Evolutionary conservation across 2,329 filamentous ascomycete species (phyloP), one percentile per base, ranked within the genome.

Genomic region (Claviceps humidiphila): DNA sequence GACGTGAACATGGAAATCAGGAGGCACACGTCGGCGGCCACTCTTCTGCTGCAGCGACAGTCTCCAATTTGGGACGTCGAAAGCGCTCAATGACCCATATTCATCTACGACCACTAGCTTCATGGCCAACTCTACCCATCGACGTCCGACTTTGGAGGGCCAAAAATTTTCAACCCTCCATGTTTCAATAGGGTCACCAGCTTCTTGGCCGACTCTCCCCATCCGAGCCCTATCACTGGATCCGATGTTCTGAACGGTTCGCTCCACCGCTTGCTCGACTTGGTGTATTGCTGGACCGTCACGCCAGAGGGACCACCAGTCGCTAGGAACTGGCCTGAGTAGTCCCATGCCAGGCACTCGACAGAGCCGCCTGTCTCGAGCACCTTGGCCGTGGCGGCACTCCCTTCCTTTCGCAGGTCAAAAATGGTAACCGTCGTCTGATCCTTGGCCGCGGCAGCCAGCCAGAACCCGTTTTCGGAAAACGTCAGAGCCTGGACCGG

Each of bases 381-480:
- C n/a, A 85, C 80, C 75, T 95, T 95, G 64, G 84, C 82, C 61
- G 82, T 78, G 5, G 84, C 83, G 17, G 85, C 84, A 59, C 88
- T 89, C 55, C 91, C 85, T 59, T 95, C 82, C 70, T 95, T 96
- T 60, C 93, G 84, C 55, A 98, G 76, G 67, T 97, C 91, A 75
- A 94, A 97, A 51, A 97, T 81, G 9, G 87, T 87, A 40, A 95
- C 84, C 24, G 76, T 84, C 22, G 82, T 86, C 58, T 89, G 87
- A 34, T 82, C 83, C 66, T 89, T 83, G 54, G 85, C 82, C 7
- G 84, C 84, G 5, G 89, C 86, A 1, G 91, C 91, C 57, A 98
- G 83, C 88, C 90, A 97, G 61, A 87, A 95, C 24, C 93, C 93
- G 60, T 98, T 98, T 68, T 98, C 93, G 0, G 90, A 96, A 70